Evolutionary conservation across 1,284 basidiomycete species (phyloP).

Genomic region (Anthracocystis setariae): DNA sequence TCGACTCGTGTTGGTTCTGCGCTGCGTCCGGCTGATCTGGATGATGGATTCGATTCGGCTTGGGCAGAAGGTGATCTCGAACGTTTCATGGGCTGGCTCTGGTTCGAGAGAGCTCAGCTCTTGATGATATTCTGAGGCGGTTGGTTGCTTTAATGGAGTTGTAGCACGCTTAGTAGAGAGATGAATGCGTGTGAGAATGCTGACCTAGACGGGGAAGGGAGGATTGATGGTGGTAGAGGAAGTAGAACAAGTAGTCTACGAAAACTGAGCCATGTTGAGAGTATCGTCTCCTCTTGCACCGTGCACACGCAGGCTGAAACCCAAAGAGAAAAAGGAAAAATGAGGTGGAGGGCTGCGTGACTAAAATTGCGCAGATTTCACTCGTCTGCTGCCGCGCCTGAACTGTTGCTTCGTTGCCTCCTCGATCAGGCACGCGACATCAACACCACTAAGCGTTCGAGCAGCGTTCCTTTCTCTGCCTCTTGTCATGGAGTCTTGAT

Average conservation of each 20-base stretch:
- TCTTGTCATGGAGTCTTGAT: too few species aligned
- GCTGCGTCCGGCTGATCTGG: conserved; percentile 5
- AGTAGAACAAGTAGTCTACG: neutral
- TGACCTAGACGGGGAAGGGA: too few species aligned
- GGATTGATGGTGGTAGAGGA: neutral
- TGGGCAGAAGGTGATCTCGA: conserved; percentile 32
- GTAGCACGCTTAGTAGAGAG: too few species aligned
- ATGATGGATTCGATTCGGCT: conserved; percentile 12
- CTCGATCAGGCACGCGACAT: conserved; percentile 30
- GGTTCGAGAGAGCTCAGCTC: neutral
- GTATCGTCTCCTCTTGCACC: conserved; percentile 6
- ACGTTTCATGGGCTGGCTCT: conserved; percentile 37
- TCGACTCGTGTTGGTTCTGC: conserved; percentile 3
- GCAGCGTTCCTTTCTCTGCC: too few species aligned
- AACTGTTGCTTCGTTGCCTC: neutral
- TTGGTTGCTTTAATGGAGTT: too few species aligned
- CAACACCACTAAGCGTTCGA: too few species aligned
- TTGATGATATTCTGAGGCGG: neutral
- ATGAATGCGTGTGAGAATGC: neutral
- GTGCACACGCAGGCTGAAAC: conserved; percentile 14
- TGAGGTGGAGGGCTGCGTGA: conserved; percentile 16
- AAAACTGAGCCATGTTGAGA: conserved; percentile 8
- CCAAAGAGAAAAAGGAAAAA: too few species aligned
- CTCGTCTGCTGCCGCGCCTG: neutral
- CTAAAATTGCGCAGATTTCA: conserved; percentile 5